A percentile compares a stretch with the other conserved stretches of the same genome.
These are phyloP conservation scores for Niebla homalea DNA, from an alignment of 495 filamentous ascomycete genomes.

Conservation along the genomic window DNA sequence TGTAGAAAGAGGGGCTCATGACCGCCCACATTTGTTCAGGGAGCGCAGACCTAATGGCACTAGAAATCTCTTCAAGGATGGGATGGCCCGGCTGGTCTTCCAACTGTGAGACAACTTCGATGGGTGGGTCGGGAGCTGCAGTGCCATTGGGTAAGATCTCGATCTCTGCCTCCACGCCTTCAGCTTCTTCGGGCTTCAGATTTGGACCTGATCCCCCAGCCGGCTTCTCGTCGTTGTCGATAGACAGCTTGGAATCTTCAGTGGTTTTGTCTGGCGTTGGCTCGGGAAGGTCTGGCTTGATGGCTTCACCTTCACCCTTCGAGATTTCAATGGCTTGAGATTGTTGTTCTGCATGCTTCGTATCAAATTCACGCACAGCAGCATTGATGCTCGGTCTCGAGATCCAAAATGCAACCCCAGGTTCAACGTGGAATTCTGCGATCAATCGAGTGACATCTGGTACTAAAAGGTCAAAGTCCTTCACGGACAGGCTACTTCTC, in stretches of 20 bases:
- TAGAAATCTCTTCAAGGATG: conserved; percentile 62
- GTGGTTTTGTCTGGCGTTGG: conserved; percentile 3
- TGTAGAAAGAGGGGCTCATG: conserved; percentile 65
- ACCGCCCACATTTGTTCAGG: conserved; percentile 49
- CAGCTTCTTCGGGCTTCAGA: not conserved
- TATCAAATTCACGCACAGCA: conserved; percentile 38
- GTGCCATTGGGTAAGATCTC: not conserved
- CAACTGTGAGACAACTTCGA: too few relatives aligned
- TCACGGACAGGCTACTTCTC: conserved; percentile 57
- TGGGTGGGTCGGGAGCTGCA: not conserved
- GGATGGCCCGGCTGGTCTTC: conserved; percentile 45
- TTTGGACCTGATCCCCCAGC: not conserved
- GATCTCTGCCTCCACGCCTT: not conserved
- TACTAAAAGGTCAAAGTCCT: conserved; percentile 71
- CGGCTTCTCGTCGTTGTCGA: not conserved
- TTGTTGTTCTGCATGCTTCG: conserved; percentile 6
- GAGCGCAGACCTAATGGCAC: conserved; percentile 47
- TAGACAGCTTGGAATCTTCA: conserved; percentile 11
- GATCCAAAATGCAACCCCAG: conserved; percentile 79
- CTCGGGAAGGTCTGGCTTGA: conserved; percentile 11
- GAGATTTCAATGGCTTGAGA: not conserved
- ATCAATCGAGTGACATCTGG: conserved; percentile 63
- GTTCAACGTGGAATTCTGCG: conserved; percentile 66
- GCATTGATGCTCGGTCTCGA: conserved; percentile 52
- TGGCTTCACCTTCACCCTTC: not conserved